A percentile compares a stretch with the other conserved stretches of the same genome.
These are phyloP conservation scores for Penicillium sp. DNA, from an alignment of 2,329 filamentous ascomycete species.

Conservation along the genomic window DNA sequence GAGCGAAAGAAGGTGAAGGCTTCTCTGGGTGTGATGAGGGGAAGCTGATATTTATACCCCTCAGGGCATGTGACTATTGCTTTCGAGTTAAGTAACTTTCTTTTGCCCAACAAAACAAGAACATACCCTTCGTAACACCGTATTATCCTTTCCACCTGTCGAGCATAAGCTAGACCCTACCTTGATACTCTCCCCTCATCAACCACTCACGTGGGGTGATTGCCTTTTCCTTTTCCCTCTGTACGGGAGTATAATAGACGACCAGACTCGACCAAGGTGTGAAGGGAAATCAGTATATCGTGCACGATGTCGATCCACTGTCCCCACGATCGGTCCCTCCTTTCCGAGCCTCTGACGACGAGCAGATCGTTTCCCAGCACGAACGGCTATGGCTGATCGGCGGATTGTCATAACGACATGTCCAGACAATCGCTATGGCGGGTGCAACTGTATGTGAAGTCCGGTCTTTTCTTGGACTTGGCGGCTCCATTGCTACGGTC, in stretches of 20 bases:
- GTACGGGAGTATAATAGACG: slow-evolving; percentile 10
- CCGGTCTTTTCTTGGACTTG: slow-evolving; percentile 51
- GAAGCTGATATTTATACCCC: no score
- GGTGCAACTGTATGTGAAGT: slow-evolving; percentile 38
- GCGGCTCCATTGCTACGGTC: slow-evolving; percentile 48
- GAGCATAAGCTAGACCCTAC: no score
- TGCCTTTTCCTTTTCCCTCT: slow-evolving; percentile 1
- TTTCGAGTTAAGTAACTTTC: no score
- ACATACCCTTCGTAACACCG: no score
- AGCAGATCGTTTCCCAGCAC: slow-evolving; percentile 27
- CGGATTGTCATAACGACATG: slow-evolving; percentile 44
- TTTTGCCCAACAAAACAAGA: no score
- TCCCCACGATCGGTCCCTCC: slow-evolving; percentile 2
- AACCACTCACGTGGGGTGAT: slow-evolving; percentile 22
- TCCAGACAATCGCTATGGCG: slow-evolving; percentile 44
- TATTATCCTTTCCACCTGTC: no score
- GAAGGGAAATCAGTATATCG: slow-evolving; percentile 8
- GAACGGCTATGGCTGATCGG: slow-evolving; percentile 49
- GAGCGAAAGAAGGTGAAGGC: no score
- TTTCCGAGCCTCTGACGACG: slow-evolving; percentile 5
- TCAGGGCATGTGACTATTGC: no score
- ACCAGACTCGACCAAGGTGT: slow-evolving; percentile 8
- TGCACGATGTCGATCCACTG: slow-evolving; percentile 16
- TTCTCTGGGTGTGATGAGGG: no score
- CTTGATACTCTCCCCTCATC: slow-evolving; percentile 9